Evolutionary conservation across 768 basidiomycete genomes (phyloP).

Genomic region (Chalciporus piperatus): DNA sequence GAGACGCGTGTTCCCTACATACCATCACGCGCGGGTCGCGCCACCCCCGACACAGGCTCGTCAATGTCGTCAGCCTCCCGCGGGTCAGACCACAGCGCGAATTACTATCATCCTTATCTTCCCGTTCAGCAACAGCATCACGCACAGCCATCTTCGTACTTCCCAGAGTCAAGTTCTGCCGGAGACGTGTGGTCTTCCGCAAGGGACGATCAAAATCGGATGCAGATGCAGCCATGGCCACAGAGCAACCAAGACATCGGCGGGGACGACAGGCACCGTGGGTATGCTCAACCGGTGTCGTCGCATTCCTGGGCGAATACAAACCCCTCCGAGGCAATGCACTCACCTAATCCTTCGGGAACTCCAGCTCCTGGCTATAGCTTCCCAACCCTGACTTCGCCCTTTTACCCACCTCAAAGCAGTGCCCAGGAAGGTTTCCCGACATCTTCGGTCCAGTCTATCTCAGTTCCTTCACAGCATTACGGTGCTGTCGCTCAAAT

Average conservation of each 20-base stretch:
- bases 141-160: conserved; percentile 23
- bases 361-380: conserved; percentile 24
- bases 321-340: conserved; percentile 22
- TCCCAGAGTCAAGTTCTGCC: conserved; percentile 15
- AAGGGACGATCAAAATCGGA: conserved; percentile 23
- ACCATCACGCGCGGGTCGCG: conserved; percentile 23
- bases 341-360: conserved; percentile 21
- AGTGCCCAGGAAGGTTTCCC: conserved; percentile 33
- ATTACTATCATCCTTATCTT: conserved; percentile 27
- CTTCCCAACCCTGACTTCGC: conserved; percentile 56
- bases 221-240: conserved; percentile 24
- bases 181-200: conserved; percentile 21
- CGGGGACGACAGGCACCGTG: conserved; percentile 29
- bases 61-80: conserved; percentile 23
- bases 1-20: conserved; percentile 27
- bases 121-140: conserved; percentile 24
- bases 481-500: conserved; percentile 26
- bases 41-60: conserved; percentile 25
- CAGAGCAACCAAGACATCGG: conserved; percentile 23
- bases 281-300: conserved; percentile 23
- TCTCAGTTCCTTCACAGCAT: conserved; percentile 27
- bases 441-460: conserved; percentile 32
- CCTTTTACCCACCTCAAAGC: conserved; percentile 50
- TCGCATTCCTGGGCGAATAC: conserved; percentile 26
- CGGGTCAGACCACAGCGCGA: conserved; percentile 22